Base-by-base conservation (phyloP, 495 filamentous ascomycete species). In the Parathielavia hyrcaniae region DNA sequence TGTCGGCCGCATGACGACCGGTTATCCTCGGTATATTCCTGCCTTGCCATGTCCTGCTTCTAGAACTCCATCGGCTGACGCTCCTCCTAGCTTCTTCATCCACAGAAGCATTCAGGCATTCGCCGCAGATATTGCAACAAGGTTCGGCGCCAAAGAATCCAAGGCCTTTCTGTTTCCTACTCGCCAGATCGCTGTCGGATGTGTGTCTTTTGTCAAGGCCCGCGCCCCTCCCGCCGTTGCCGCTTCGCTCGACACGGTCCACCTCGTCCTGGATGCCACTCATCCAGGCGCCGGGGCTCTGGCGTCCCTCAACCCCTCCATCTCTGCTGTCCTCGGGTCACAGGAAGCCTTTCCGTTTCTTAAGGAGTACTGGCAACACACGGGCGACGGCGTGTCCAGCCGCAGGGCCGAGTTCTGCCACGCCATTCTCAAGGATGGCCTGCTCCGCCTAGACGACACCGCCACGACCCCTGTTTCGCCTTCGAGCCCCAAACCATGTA, bases 351-450 rank as follows among this genome's bases (percentile, higher is more conserved):
- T 83, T 53, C 68, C 81, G 8, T 72, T 86, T 60, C 88, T 91
- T 8, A 98, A 97, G 67, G 79, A 86, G 61, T 96, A 91, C 65
- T 98, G 93, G 93, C 93, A 97, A 62, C 93, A 98, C 69, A 84
- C 89, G 8, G 93, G 93, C n/a, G 90, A 96, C 61, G 93, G 93
- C 7, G 78, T 97, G 23, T 96, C 91, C 2, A 95, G 90, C 71
- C 86, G 93, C 43, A 82, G 91, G 17, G 91, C 89, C 14, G 93
- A 96, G 66, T 95, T 91, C 68, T 96, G 89, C 68, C 82, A 88
- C 49, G 71, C 75, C 38, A 79, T 89, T 13, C 82, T 95, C 63
- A 78, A 82, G 20, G 85, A 91, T 57, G 85, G 86, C 1, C 73
- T 83, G 26, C 75, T 97, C 26, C 76, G 86, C 5, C 80, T 83